Percentiles rank a stretch among this genome's conserved stretches.
These are phyloP conservation scores for Capsicum chinense DNA, from an alignment of 257 asterid genomes.

Conservation along the genomic window DNA sequence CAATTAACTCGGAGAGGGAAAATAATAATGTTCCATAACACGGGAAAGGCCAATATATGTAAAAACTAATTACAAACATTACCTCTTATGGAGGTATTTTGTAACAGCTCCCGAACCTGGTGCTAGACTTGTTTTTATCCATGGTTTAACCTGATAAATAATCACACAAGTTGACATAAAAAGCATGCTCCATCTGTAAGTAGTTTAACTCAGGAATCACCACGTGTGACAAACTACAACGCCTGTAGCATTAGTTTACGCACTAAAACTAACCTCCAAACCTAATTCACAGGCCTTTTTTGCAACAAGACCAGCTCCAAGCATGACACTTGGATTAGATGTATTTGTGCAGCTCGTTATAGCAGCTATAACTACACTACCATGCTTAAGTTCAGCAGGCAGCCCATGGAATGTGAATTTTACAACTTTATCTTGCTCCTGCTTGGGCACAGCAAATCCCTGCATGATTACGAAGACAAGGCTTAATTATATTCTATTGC, in stretches of 20 bases:
- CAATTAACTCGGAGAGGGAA: constrained; percentile 15
- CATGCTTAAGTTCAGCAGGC: constrained; percentile 86
- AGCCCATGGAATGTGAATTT: constrained; percentile 70
- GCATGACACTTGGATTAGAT: constrained; percentile 98
- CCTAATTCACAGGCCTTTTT: constrained; percentile 94
- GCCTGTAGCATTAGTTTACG: constrained; percentile 21
- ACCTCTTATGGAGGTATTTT: constrained; percentile 84
- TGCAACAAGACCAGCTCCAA: constrained; percentile 97
- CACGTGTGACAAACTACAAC: not conserved
- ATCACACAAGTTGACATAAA: not conserved
- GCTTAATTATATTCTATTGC: not conserved
- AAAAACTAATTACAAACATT: constrained; percentile 23
- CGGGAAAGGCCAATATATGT: not conserved
- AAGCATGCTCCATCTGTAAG: constrained; percentile 6
- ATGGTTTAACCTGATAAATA: constrained; percentile 80
- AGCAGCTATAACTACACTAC: constrained; percentile 95
- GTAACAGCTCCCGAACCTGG: constrained; percentile 99
- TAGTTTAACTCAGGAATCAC: not conserved
- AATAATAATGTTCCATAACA: not conserved
- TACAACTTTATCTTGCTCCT: constrained; percentile 75
- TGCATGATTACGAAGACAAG: constrained; percentile 35
- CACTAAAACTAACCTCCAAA: constrained; percentile 67
- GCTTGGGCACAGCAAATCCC: constrained; percentile 87
- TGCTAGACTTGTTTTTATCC: constrained; percentile 96
- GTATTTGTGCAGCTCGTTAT: constrained; percentile 96